These are phyloP conservation scores for Alternaria panax DNA, from an alignment of 2,329 filamentous ascomycete genomes.

Conservation along the genomic window DNA sequence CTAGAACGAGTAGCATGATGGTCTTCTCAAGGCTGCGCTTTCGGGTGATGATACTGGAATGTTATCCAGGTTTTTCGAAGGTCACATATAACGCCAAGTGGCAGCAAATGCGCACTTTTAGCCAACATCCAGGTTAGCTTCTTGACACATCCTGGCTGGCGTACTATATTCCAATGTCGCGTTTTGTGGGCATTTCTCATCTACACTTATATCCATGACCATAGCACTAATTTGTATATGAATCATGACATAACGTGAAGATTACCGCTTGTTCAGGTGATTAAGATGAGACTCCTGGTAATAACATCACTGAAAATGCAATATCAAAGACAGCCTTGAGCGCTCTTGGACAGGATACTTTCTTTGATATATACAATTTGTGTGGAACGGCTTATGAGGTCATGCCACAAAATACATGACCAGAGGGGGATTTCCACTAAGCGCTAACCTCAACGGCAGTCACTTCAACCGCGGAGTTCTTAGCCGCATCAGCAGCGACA, in stretches of 20 bases:
- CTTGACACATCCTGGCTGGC: neutral
- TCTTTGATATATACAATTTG: neutral
- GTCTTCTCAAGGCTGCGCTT: too few relatives aligned
- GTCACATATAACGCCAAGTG: neutral
- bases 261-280: neutral
- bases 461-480: slow-evolving; percentile 6
- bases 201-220: neutral
- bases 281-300: neutral
- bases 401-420: neutral
- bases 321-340: neutral
- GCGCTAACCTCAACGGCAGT: slow-evolving; percentile 9
- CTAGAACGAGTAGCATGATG: neutral
- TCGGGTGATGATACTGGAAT: neutral
- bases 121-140: neutral
- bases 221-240: neutral
- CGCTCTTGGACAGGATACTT: neutral
- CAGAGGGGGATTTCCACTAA: neutral
- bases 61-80: neutral
- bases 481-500: neutral
- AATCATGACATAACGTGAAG: neutral
- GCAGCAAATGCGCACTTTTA: neutral
- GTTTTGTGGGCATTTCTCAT: neutral
- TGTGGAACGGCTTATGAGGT: neutral
- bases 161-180: neutral
- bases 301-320: neutral